phyloP scores from a whole-genome alignment of 2,329 filamentous ascomycete genomes.

The Truncatella angustata region DNA sequence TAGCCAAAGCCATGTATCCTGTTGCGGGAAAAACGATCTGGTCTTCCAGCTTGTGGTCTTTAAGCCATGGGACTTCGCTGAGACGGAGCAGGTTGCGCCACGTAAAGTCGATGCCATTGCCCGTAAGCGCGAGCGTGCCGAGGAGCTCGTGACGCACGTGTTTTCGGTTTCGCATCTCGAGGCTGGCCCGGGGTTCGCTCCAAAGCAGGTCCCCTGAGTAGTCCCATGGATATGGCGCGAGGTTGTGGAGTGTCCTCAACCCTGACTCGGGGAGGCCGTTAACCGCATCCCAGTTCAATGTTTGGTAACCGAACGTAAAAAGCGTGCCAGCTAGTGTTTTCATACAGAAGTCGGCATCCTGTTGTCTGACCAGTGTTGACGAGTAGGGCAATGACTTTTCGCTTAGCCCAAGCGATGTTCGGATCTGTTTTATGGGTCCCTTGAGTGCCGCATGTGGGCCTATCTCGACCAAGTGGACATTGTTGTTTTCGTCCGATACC shows the following conservation, averaged over 20 bases:
- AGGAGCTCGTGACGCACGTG: constrained; percentile 37
- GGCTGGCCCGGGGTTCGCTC: constrained; percentile 33
- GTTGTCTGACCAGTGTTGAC: not conserved
- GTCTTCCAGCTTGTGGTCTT: constrained; percentile 47
- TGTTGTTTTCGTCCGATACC: constrained; percentile 11
- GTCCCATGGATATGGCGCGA: constrained; percentile 47
- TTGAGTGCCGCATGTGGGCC: constrained; percentile 2
- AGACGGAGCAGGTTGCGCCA: constrained; percentile 36
- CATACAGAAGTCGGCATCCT: not conserved
- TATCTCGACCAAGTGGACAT: constrained; percentile 1
- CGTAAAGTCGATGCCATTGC: constrained; percentile 27
- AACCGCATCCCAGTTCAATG: not conserved
- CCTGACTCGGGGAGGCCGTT: not conserved
- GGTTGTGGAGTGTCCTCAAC: constrained; percentile 17
- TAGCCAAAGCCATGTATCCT: constrained; percentile 32
- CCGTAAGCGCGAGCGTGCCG: constrained; percentile 29
- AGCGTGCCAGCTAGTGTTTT: not conserved
- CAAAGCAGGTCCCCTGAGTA: constrained; percentile 37
- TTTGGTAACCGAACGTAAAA: not conserved
- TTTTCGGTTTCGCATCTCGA: constrained; percentile 30
- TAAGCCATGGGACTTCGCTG: constrained; percentile 40
- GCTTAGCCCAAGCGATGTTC: not conserved
- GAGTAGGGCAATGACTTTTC: not conserved
- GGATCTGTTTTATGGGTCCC: constrained; percentile 4
- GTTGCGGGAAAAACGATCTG: constrained; percentile 48